Percentiles rank a stretch among this genome's conserved stretches.
Evolutionary conservation across 2,329 filamentous ascomycete species (phyloP).

Genomic region (Rugonectria rugulosa): DNA sequence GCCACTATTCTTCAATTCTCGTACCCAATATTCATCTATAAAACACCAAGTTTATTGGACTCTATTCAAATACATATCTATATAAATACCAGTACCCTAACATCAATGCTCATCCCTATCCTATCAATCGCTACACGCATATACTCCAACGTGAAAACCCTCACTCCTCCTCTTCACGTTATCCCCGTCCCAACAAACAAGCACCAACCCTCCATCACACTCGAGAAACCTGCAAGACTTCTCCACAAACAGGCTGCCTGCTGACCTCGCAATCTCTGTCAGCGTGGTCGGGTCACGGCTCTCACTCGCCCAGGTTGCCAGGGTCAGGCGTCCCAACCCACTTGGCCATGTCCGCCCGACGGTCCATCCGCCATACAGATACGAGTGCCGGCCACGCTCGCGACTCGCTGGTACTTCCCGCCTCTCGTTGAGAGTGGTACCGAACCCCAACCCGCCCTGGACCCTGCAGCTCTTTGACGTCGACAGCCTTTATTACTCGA

Average conservation of each 20-base stretch:
- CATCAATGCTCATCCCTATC: no score
- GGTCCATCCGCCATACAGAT: conserved; percentile 4
- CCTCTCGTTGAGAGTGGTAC: conserved; percentile 7
- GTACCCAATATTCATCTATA: no score
- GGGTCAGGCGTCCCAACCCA: conserved; percentile 28
- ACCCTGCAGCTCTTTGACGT: conserved; percentile 3
- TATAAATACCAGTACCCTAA: no score
- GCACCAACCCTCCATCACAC: conserved; percentile 19
- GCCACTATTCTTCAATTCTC: no score
- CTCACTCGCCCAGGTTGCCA: conserved; percentile 3
- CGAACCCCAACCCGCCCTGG: conserved; percentile 1
- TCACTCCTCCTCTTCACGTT: neutral
- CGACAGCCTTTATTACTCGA: conserved; percentile 8
- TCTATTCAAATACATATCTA: no score
- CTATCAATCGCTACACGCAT: no score
- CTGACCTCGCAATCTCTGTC: no score
- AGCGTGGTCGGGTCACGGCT: conserved; percentile 36
- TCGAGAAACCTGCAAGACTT: conserved; percentile 7
- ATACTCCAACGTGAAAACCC: no score
- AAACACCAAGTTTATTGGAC: no score
- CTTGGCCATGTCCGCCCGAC: conserved; percentile 6
- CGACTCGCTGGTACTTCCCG: conserved; percentile 11
- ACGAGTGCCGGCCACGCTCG: conserved; percentile 4
- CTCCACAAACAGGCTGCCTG: conserved; percentile 28
- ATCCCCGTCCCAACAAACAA: conserved; percentile 3